Percentiles rank a stretch among this genome's conserved stretches.
phyloP scores from a whole-genome alignment of 2,329 filamentous ascomycete genomes.

The Arthroderma sp. region DNA sequence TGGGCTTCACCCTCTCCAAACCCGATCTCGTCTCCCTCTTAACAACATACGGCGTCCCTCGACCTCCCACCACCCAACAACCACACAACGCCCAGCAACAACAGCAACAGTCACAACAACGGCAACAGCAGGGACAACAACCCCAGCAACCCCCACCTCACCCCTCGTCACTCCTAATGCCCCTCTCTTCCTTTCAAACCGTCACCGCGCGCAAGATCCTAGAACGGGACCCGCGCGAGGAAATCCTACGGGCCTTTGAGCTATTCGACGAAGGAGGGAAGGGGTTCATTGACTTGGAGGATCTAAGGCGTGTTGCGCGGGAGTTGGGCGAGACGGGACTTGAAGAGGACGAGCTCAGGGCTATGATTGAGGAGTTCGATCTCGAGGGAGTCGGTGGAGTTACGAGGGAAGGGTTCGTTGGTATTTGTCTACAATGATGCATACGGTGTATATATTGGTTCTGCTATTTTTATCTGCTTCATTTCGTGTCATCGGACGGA shows the following conservation, averaged over 20 bases:
- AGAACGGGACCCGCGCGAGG: conserved; percentile 73
- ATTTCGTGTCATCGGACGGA: too few species aligned
- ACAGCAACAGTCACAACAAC: conserved; percentile 13
- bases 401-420: conserved; percentile 50
- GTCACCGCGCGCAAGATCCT: conserved; percentile 70
- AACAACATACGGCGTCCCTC: conserved; percentile 61
- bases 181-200: conserved; percentile 57
- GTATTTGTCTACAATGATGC: conserved; percentile 48
- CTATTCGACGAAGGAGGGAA: conserved; percentile 90
- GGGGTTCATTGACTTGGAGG: conserved; percentile 77
- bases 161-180: conserved; percentile 55
- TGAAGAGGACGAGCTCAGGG: conserved; percentile 79
- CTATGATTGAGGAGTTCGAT: conserved; percentile 98
- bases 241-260: conserved; percentile 80
- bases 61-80: conserved; percentile 37
- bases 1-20: conserved; percentile 86
- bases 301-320: conserved; percentile 72
- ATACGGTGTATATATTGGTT: neutral
- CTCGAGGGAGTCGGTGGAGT: conserved; percentile 78
- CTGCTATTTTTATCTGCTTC: too few species aligned
- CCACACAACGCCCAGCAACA: conserved; percentile 12
- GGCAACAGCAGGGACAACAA: conserved; percentile 28
- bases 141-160: conserved; percentile 36
- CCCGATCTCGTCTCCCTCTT: conserved; percentile 70
- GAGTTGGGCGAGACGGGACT: conserved; percentile 79